These are phyloP conservation scores for Blastocrithidia nonstop DNA, from an alignment of 208 protist species.

Conservation along the genomic window DNA sequence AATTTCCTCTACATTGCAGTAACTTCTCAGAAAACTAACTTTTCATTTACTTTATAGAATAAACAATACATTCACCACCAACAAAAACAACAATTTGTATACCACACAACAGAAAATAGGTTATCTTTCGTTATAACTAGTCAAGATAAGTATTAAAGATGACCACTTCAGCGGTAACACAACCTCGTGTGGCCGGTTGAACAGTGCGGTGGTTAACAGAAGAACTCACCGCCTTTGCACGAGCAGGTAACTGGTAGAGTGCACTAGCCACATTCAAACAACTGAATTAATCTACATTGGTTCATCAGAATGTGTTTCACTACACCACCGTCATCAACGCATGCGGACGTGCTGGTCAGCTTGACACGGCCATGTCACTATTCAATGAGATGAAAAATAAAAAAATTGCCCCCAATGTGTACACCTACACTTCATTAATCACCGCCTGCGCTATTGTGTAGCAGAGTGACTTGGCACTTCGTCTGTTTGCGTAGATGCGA, in stretches of 20 bases:
- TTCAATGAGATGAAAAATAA: conserved; percentile 58
- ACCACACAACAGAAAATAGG: too few relatives aligned
- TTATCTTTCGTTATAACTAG: too few relatives aligned
- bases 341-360: conserved; percentile 55
- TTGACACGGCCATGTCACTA: conserved; percentile 38
- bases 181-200: conserved; percentile 47
- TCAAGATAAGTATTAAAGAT: too few relatives aligned
- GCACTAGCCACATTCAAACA: conserved; percentile 48
- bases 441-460: conserved; percentile 42
- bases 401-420: conserved; percentile 66
- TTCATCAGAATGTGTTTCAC: conserved; percentile 79
- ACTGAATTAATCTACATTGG: conserved; percentile 42
- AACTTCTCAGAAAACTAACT: too few relatives aligned
- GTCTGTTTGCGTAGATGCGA: conserved; percentile 68
- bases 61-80: too few relatives aligned
- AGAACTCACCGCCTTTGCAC: conserved; percentile 56
- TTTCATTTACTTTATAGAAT: too few relatives aligned
- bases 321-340: conserved; percentile 77
- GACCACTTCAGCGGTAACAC: too few relatives aligned
- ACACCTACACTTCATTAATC: conserved; percentile 80
- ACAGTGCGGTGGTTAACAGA: conserved; percentile 76
- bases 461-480: conserved; percentile 37
- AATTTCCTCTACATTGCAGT: too few relatives aligned
- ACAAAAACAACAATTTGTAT: too few relatives aligned
- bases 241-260: conserved; percentile 63